Evolutionary conservation across 208 protist genomes (phyloP).

Genomic region (Leptomonas pyrrhocoris): DNA sequence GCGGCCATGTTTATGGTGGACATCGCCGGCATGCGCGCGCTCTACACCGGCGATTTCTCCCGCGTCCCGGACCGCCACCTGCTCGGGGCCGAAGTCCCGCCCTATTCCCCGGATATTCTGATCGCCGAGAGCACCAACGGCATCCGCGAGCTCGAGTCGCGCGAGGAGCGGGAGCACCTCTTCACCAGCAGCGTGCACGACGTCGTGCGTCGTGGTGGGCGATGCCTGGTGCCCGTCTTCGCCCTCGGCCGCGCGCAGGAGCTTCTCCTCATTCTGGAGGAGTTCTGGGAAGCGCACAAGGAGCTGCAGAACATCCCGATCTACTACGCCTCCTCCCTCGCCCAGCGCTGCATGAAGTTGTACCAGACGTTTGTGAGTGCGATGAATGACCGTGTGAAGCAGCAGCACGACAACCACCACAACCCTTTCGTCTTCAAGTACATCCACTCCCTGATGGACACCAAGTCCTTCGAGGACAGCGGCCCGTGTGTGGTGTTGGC

Average conservation of each 20-base stretch:
- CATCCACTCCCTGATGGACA: conserved; percentile 93
- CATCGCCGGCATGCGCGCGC: conserved; percentile 95
- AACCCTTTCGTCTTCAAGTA: conserved; percentile 99
- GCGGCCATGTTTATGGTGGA: conserved; percentile 99
- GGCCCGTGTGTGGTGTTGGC: conserved; percentile 96
- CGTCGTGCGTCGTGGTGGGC: conserved; percentile 93
- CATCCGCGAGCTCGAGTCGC: conserved; percentile 94
- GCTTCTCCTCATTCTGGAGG: conserved; percentile 98
- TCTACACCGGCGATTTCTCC: conserved; percentile 99
- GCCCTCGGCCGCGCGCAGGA: conserved; percentile 98
- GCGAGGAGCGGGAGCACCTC: conserved; percentile 94
- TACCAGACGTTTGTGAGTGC: conserved; percentile 98
- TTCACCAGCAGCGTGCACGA: conserved; percentile 95
- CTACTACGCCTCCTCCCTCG: conserved; percentile 98
- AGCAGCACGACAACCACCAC: conserved; percentile 88
- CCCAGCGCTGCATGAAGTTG: conserved; percentile 97
- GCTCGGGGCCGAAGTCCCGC: conserved; percentile 96
- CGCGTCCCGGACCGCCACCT: conserved; percentile 98
- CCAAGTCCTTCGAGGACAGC: conserved; percentile 91
- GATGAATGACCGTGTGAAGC: conserved; percentile 97
- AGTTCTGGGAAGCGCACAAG: conserved; percentile 97
- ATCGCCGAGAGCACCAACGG: conserved; percentile 99
- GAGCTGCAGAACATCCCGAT: conserved; percentile 98
- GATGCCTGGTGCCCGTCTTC: conserved; percentile 98
- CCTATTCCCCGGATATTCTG: conserved; percentile 95